phyloP scores from a whole-genome alignment of 1,139 yeast species.

The Petasospora rhodanensis region DNA sequence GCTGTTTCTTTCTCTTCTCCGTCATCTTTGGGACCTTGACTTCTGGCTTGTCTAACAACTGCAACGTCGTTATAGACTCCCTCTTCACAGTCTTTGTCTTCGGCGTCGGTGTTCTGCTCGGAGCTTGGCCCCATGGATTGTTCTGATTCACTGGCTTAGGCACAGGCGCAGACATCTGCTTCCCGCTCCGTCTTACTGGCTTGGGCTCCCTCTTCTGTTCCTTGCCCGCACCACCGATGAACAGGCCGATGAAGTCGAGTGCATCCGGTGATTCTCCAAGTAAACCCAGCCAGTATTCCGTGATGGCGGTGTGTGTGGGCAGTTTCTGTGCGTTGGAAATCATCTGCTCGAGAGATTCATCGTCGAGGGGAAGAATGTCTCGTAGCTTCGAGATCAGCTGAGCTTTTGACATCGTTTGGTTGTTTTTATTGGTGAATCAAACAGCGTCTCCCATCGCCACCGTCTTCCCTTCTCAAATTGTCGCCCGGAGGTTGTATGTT shows the following conservation, averaged over 20 bases:
- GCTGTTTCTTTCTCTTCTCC: constrained; percentile 38
- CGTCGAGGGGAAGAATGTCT: constrained; percentile 45
- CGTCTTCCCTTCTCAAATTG: no score
- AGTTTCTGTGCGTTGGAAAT: constrained; percentile 44
- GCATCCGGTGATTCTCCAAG: constrained; percentile 44
- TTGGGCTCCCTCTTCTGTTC: no score
- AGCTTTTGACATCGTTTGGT: constrained; percentile 4
- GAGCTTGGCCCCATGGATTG: no score
- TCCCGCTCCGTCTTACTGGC: no score
- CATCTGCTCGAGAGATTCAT: constrained; percentile 39
- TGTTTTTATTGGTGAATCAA: background rate
- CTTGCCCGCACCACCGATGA: no score
- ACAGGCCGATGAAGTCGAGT: constrained; percentile 25
- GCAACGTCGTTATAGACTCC: constrained; percentile 33
- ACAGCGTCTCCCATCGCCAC: no score
- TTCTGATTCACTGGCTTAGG: no score
- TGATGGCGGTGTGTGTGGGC: constrained; percentile 39
- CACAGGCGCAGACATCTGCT: no score
- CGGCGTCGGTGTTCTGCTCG: constrained; percentile 4
- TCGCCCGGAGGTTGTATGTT: no score
- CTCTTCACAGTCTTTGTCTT: constrained; percentile 8
- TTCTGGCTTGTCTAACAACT: constrained; percentile 30
- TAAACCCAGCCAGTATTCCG: constrained; percentile 45
- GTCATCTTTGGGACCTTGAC: constrained; percentile 27
- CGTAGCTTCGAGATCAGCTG: constrained; percentile 14